Base-by-base conservation (phyloP, 2,329 filamentous ascomycete genomes). In the Alternaria sp. region DNA sequence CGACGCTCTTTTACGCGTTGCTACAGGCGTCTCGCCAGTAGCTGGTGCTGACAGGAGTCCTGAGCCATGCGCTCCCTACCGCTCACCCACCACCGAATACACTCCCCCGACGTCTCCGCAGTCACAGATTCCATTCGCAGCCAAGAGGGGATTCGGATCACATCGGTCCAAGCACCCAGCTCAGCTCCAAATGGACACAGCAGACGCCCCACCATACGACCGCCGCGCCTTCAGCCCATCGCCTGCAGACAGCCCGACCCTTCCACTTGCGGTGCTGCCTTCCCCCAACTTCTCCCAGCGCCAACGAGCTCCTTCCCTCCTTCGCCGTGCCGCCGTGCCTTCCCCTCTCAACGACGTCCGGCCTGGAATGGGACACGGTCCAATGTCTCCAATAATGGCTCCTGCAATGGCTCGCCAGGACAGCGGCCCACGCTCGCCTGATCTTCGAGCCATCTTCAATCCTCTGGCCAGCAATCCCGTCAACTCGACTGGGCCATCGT, bases 221-320 rank as follows among this genome's bases (percentile, higher is more conserved):
- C 67, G 70, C 54, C 60, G 63, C 24, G 59, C 64, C 26, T 72
- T 74, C 58, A 75, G 71, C 37, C 69, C 73, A 1, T 69, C 73
- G 4, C 67, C 69, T 11, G 66, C 67, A 13, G 66, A 71, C 24
- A 77, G 73, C 59, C 72, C 73, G 29, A 67, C 72, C 13, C 21
- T 48, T 26, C 44, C 44, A 21, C 44, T 48, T 48, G 44, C 44
- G 8, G 44, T 17, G 24, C 67, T 75, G 17, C 68, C 79, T 28
- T 77, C 78, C 49, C 79, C 80, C 36, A 78, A 81, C 55, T 73
- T 79, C 23, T 70, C 75, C 24, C 69, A 78, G 11, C 75, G 80
- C 24, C 78, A 79, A 60, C 73, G 77, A 31, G 78, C 79, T 1
- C 75, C 80, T 17, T 75, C 77, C 11, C 74, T 78, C 29, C 73